phyloP scores from a whole-genome alignment of 108 stramenopile species.

The Skeletonema menzelii region DNA sequence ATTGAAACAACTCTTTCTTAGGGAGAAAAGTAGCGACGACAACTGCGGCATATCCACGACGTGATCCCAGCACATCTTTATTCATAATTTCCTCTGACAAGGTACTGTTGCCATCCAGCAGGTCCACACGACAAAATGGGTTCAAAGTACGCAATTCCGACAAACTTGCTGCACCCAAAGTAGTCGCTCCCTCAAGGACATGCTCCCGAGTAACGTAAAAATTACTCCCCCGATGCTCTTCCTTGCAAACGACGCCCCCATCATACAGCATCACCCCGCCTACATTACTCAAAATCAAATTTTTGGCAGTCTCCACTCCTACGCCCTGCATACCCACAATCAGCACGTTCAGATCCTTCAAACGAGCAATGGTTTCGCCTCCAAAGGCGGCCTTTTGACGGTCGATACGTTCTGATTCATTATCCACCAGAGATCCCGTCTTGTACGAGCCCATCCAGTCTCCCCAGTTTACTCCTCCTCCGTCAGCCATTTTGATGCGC shows the following conservation, averaged over 20 bases:
- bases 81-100: conserved; percentile 11
- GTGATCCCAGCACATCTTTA: conserved; percentile 36
- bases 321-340: conserved; percentile 71
- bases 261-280: conserved; percentile 48
- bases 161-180: conserved; percentile 41
- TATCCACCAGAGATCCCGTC: conserved; percentile 36
- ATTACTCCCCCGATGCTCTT: conserved; percentile 43
- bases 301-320: conserved; percentile 74
- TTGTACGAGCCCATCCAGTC: conserved; percentile 51
- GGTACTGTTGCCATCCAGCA: conserved; percentile 8
- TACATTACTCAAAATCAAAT: conserved; percentile 59
- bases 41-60: conserved; percentile 37
- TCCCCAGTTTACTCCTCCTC: conserved; percentile 37
- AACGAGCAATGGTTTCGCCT: conserved; percentile 48
- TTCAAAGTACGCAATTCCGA: conserved; percentile 43
- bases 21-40: conserved; percentile 44
- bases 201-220: conserved; percentile 47
- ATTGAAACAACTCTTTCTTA: conserved; percentile 26
- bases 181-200: conserved; percentile 22
- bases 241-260: conserved; percentile 18
- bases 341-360: conserved; percentile 68
- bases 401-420: conserved; percentile 59
- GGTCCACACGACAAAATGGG: conserved; percentile 52
- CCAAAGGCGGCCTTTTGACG: conserved; percentile 61
- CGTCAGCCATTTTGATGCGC: conserved; percentile 1